A percentile compares a stretch with the other conserved stretches of the same genome.
Evolutionary conservation across 2,329 filamentous ascomycete species (phyloP).

Genomic region (Curvularia lunata): DNA sequence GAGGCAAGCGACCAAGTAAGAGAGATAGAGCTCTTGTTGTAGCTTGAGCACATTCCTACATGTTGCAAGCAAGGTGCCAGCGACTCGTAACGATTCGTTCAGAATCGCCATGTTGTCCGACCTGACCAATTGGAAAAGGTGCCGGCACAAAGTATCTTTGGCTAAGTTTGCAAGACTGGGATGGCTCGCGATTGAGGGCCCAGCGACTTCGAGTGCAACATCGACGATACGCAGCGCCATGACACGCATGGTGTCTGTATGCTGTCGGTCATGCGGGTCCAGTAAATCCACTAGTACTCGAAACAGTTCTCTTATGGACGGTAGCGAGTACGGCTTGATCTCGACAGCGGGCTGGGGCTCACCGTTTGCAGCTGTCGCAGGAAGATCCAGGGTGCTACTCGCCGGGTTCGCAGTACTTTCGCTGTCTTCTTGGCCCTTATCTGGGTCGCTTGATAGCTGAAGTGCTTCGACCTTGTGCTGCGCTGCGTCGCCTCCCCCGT

Average conservation of each 20-base stretch:
- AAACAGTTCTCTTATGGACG: constrained; percentile 93
- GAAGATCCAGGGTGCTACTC: constrained; percentile 53
- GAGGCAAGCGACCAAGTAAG: constrained; percentile 90
- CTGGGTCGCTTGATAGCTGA: constrained; percentile 41
- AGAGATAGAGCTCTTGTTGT: constrained; percentile 94
- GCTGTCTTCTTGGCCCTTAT: constrained; percentile 44
- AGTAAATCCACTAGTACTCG: constrained; percentile 91
- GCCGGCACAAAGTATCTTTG: constrained; percentile 89
- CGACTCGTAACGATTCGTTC: constrained; percentile 89
- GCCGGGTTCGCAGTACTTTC: constrained; percentile 50
- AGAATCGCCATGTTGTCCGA: constrained; percentile 96
- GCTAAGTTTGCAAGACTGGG: constrained; percentile 85
- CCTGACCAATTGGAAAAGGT: constrained; percentile 93
- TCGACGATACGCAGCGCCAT: constrained; percentile 98
- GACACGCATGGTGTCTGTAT: constrained; percentile 93
- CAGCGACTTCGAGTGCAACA: constrained; percentile 93
- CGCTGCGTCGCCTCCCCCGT: constrained; percentile 62
- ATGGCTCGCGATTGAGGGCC: constrained; percentile 91
- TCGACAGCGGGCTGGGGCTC: constrained; percentile 59
- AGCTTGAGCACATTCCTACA: constrained; percentile 90
- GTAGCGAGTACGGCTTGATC: constrained; percentile 88
- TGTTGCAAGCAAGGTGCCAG: constrained; percentile 87
- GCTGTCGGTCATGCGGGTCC: constrained; percentile 89
- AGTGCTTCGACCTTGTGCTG: constrained; percentile 45
- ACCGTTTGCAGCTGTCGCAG: constrained; percentile 46